Conservation (phyloP, 2,329 filamentous ascomycete species). For the Cladosporium oxysporum region DNA sequence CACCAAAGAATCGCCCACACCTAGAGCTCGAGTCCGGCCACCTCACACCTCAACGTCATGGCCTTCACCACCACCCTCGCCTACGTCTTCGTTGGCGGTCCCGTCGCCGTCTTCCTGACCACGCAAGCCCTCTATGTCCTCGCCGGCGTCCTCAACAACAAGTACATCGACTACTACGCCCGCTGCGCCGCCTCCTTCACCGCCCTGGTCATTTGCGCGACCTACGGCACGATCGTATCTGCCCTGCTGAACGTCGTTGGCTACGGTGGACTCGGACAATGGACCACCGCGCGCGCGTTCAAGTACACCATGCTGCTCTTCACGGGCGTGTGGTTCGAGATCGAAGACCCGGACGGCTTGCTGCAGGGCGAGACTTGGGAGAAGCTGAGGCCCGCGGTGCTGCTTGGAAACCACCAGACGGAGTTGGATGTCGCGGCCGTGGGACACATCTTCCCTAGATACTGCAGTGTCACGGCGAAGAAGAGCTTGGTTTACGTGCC, state of each 20-base stretch:
- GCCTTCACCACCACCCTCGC: constrained; percentile 29
- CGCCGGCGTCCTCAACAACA: constrained; percentile 34
- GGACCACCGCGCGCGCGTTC: constrained; percentile 77
- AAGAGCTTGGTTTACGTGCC: constrained; percentile 75
- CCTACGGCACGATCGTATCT: constrained; percentile 75
- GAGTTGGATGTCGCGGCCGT: constrained; percentile 94
- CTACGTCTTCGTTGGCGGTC: constrained; percentile 23
- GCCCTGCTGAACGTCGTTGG: constrained; percentile 70
- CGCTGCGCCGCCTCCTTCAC: constrained; percentile 54
- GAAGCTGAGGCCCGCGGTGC: constrained; percentile 75
- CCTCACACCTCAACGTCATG: constrained; percentile 2
- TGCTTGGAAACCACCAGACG: constrained; percentile 89
- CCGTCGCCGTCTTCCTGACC: constrained; percentile 29
- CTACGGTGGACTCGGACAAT: constrained; percentile 77
- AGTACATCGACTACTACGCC: constrained; percentile 62
- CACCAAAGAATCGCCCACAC: not conserved
- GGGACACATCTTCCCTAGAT: constrained; percentile 82
- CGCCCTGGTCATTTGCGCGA: constrained; percentile 50
- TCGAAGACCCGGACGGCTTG: constrained; percentile 64
- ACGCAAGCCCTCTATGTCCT: constrained; percentile 38
- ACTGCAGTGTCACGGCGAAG: constrained; percentile 94
- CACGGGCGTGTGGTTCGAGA: constrained; percentile 75
- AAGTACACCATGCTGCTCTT: constrained; percentile 73
- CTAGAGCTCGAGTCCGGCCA: not conserved
- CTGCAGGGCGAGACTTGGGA: constrained; percentile 44